Evolutionary conservation across 495 filamentous ascomycete genomes (phyloP), one percentile per base, ranked within the genome.

Genomic region (Chaetomidium leptoderma): DNA sequence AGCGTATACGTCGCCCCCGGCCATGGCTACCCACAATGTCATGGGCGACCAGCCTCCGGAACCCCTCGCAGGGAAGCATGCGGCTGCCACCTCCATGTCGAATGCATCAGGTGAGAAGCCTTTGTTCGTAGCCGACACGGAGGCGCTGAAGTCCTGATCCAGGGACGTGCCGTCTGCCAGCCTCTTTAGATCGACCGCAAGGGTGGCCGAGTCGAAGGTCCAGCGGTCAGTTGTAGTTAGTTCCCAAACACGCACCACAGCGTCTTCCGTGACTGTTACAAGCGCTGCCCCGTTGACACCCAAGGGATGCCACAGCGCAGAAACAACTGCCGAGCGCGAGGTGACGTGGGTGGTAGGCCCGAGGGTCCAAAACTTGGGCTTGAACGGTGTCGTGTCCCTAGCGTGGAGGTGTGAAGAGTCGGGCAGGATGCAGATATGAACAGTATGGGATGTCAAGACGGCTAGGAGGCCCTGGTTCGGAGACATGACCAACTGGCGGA

Each of bases 21-120:
- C 79, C 90, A 95, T 96, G 16, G 88, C 90, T 43, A 95, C 73
- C 90, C 90, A 96, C 17, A 96, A 74, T 3, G 91, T 95, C 90
- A 93, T 95, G 14, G 89, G 78, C 7, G 88, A 86, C 91, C 91
- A 96, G 29, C 86, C 86, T 63, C 89, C 83, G 50, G 91, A 89
- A 29, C 84, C 86, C 52, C 74, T 83, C 19, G 84, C 84, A 0
- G 86, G 87, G 71, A 96, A 95, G 64, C 84, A 89, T 39, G 91
- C 89, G 6, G 90, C 85, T 13, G 88, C 89, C 13, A 92, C 87
- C 60, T 92, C 87, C 87, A 96, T 91, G 57, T 95, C 90, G 36
- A 90, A 77, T 6, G 79, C 77, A 66, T 96, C 91, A 0, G 90
- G 86, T 19, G 90, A 91, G 66, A 93, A 96, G 13, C 83, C 85